Percentiles rank a stretch among this genome's conserved stretches.
phyloP scores from a whole-genome alignment of 2,329 filamentous ascomycete species.

The Diplocarpon rosae region DNA sequence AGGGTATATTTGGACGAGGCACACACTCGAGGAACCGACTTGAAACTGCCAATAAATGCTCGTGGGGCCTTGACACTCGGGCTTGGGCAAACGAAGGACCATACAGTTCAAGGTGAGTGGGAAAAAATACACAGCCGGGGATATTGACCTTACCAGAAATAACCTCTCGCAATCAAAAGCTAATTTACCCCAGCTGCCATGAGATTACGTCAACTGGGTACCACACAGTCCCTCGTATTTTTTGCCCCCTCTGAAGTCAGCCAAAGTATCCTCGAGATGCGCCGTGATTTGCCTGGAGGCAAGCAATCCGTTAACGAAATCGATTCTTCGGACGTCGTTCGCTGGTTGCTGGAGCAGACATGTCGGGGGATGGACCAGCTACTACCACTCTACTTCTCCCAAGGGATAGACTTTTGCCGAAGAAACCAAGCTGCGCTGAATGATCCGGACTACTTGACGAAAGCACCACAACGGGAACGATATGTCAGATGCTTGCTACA shows the following conservation, averaged over 20 bases:
- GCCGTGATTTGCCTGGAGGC: conserved; percentile 21
- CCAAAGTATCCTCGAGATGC: conserved; percentile 42
- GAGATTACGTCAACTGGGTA: conserved; percentile 48
- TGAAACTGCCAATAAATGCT: conserved; percentile 14
- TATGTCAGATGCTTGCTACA: conserved; percentile 38
- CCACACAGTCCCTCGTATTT: conserved; percentile 23
- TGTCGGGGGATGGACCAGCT: conserved; percentile 49
- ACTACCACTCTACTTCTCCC: conserved; percentile 44
- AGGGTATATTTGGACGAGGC: conserved; percentile 22
- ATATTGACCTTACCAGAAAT: neutral
- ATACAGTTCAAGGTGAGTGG: conserved; percentile 40
- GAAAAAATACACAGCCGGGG: neutral
- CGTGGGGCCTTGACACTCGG: conserved; percentile 18
- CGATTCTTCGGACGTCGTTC: conserved; percentile 37
- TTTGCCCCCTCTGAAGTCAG: conserved; percentile 25
- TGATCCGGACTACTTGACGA: conserved; percentile 32
- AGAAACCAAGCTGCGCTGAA: conserved; percentile 38
- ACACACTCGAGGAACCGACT: conserved; percentile 21
- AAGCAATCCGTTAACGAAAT: neutral
- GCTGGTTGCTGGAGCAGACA: conserved; percentile 54
- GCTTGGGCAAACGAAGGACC: conserved; percentile 20
- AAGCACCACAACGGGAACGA: conserved; percentile 26
- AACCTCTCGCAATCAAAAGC: neutral
- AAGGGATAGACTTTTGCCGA: conserved; percentile 50
- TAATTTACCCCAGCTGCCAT: conserved; percentile 42